Evolutionary conservation across 2,329 filamentous ascomycete species (phyloP), one percentile per base, ranked within the genome.

Genomic region (Coniochaeta sp.): DNA sequence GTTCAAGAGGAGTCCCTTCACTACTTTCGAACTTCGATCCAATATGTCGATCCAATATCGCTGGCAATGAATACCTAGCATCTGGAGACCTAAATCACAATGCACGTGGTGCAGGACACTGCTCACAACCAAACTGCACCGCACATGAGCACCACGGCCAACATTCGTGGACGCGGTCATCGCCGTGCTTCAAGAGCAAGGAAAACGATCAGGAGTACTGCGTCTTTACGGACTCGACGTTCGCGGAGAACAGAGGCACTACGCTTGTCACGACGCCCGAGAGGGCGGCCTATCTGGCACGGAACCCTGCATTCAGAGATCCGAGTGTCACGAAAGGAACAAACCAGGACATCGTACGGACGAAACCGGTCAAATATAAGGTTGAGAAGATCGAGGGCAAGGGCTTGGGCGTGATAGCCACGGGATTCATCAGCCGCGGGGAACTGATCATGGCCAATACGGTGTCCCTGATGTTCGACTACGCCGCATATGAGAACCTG

Each of bases 381-480:
- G 67, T 76, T n/a, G 68, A 70, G 26, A 68, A 68, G 11, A 69
- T 77, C 34, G 71, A 72, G 8, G 74, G 74, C 33, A 77, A 76
- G 62, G 75, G 71, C 43, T 69, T 71, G 61, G 75, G 75, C 31
- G 63, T 76, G 6, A 68, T 76, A 7, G 75, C 75, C 12, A 70
- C 63, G 5, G 59, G 64, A 34, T 67, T 65, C 62, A 71, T 77
- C 63, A 61, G 64, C 33, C 67, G 73, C 34, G 74, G 75, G 40
- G 74, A 76, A 57, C 65, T 68, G 52, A 72, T 77, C 65, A 71
- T 85, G 66, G 71, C 70, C 61, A 72, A 72, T 63, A 76, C 74
- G 52, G 68, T 71, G 11, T 73, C 72, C 8, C 57, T 76, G 58
- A 67, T 77, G 63, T 69, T 77, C 62, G 75, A 77, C 68, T 76